phyloP scores from a whole-genome alignment of 2,329 filamentous ascomycete species.

The Cercospora sp. region DNA sequence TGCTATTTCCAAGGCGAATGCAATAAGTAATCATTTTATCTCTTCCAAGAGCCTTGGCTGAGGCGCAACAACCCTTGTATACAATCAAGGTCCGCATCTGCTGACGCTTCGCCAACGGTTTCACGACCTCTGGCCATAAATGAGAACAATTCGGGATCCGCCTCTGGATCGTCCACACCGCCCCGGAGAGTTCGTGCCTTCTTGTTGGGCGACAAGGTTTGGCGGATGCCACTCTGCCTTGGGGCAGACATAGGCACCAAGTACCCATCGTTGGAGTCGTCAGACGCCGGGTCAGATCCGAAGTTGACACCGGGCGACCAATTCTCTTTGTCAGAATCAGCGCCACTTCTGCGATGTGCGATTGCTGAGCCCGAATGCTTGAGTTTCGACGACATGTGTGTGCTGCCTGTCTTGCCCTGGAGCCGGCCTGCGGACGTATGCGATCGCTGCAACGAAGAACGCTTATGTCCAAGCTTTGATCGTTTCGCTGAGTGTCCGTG shows the following conservation, averaged over 20 bases:
- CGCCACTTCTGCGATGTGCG: constrained; percentile 53
- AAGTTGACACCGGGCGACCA: constrained; percentile 61
- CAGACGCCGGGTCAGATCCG: background rate
- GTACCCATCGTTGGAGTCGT: background rate
- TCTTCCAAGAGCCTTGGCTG: constrained; percentile 82
- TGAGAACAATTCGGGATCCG: constrained; percentile 65
- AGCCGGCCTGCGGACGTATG: constrained; percentile 37
- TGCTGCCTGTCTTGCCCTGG: constrained; percentile 22
- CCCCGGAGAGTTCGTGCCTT: constrained; percentile 9
- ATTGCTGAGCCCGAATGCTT: constrained; percentile 35
- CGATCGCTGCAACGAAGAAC: constrained; percentile 35
- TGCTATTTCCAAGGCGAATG: background rate
- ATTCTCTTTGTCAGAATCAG: constrained; percentile 95
- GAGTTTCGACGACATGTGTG: constrained; percentile 23
- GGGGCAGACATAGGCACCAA: background rate
- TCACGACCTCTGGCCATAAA: constrained; percentile 66
- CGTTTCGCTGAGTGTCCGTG: constrained; percentile 34
- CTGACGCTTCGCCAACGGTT: constrained; percentile 42
- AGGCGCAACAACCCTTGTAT: constrained; percentile 85
- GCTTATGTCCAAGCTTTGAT: constrained; percentile 51
- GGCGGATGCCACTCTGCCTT: background rate
- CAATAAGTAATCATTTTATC: background rate
- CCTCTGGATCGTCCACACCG: constrained; percentile 45
- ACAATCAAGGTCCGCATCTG: constrained; percentile 72
- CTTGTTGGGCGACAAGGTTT: background rate